These are phyloP conservation scores for Fraxinus nigra DNA, from an alignment of 305 asterid species.

Conservation along the genomic window DNA sequence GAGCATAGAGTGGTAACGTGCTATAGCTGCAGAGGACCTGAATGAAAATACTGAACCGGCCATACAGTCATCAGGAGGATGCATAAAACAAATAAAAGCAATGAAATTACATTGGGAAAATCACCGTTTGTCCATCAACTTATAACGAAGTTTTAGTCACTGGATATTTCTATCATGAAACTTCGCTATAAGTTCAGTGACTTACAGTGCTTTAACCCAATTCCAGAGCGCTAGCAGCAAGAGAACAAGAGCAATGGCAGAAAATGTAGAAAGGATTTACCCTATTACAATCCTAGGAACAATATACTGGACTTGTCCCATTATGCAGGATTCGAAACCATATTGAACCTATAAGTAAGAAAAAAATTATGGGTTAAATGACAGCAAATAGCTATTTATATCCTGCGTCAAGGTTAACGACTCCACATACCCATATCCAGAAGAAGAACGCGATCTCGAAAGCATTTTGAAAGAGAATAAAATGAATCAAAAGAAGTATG, in stretches of 20 bases:
- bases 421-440: constrained; percentile 82
- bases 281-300: constrained; percentile 87
- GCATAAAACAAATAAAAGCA: neutral
- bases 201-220: neutral
- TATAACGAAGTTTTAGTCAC: neutral
- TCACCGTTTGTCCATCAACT: neutral
- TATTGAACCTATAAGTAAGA: constrained; percentile 56
- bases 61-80: neutral
- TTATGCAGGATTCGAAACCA: constrained; percentile 88
- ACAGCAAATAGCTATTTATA: neutral
- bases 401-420: neutral
- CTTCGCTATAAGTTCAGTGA: neutral
- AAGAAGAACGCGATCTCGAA: constrained; percentile 96
- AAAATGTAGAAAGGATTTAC: constrained; percentile 30
- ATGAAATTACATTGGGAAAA: neutral
- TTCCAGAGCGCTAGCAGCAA: too few relatives aligned
- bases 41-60: constrained; percentile 55
- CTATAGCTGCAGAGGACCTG: constrained; percentile 94
- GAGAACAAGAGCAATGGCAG: neutral
- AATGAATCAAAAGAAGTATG: constrained; percentile 73
- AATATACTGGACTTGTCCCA: constrained; percentile 72
- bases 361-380: neutral
- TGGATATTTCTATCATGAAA: neutral
- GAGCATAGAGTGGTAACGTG: constrained; percentile 84
- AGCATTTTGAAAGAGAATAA: constrained; percentile 93